Evolutionary conservation across 495 filamentous ascomycete species (phyloP).

Genomic region (Corynascus novoguineensis): DNA sequence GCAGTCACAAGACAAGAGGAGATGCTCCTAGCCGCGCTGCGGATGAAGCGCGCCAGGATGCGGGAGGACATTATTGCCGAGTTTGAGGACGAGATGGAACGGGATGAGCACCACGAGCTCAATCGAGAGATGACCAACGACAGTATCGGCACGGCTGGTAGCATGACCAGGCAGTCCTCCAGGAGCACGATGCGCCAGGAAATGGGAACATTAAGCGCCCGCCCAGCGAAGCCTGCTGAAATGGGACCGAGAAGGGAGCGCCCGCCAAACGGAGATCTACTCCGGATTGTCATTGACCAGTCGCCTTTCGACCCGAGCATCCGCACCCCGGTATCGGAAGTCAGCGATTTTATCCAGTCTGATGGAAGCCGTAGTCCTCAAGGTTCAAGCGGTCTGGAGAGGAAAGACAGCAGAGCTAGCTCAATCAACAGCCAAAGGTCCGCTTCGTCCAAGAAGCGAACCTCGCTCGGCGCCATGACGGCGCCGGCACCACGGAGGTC

Average conservation of each 20-base stretch:
- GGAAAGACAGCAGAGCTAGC: constrained; percentile 16
- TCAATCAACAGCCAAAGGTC: constrained; percentile 14
- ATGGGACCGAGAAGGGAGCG: constrained; percentile 1
- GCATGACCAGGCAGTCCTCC: constrained; percentile 30
- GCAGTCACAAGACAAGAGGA: constrained; percentile 83
- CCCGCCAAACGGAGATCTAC: background rate
- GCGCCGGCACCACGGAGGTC: constrained; percentile 3
- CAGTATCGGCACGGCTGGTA: constrained; percentile 20
- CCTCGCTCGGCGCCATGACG: constrained; percentile 6
- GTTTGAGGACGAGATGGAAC: constrained; percentile 34
- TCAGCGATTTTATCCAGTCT: constrained; percentile 29
- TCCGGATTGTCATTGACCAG: constrained; percentile 26
- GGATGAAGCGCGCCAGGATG: constrained; percentile 70
- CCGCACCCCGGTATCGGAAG: constrained; percentile 4
- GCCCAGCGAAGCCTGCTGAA: constrained; percentile 19
- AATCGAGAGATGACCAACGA: constrained; percentile 22
- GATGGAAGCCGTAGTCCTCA: constrained; percentile 27
- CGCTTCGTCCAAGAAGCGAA: constrained; percentile 8
- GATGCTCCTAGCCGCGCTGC: constrained; percentile 73
- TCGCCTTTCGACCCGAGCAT: constrained; percentile 16
- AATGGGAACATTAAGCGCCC: constrained; percentile 15
- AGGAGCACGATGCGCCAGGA: constrained; percentile 27
- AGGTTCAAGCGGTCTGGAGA: background rate
- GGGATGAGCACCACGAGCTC: constrained; percentile 12
- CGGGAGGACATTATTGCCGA: constrained; percentile 65